Evolutionary conservation across 306 rosid species (phyloP), one percentile per base, ranked within the genome.

Genomic region (Luffa acutangula): DNA sequence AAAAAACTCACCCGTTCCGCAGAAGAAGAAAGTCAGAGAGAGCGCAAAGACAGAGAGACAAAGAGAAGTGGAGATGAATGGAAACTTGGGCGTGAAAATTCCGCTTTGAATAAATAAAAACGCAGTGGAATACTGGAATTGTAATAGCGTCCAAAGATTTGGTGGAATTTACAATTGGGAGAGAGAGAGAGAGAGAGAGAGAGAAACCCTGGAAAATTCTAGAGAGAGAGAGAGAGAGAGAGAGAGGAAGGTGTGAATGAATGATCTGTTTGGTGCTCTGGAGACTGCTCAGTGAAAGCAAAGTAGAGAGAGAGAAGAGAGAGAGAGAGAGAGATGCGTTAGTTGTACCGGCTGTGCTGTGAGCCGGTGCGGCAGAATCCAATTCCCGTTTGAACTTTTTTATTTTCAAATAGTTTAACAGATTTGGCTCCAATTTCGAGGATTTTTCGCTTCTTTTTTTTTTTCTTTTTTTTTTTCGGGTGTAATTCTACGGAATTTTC

Each of bases 181-280:
- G 31, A 25, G 31, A 25, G 46, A 76, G 46, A 41, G 31, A 25
- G 46, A 76, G 46, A 41, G 2, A 41, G 67, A 76, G 79, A 76
- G 79, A 76, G 67, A 76, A 75, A 51, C 79, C 64, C 79, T 72
- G 42, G 58, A 70, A 48, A 48, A 2, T 72, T 49, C 76, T 25
- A 34, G 52, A 75, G 54, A 86, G 79, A 72, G 31, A 25, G 31
- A 86, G 79, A 72, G 31, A 25, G 31, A 25, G 31, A 25, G 66
- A 79, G 58, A 53, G 82, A 58, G n/a, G 49, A 41, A 5, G 81
- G 8, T n/a, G 18, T 18, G 56, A 70, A 45, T 43, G 75, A 42
- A 70, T 70, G 21, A 18, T 65, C 21, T 14, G 78, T 75, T 78
- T 80, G 87, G 87, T 80, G 86, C 76, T 59, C 79, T 78, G 83